Evolutionary conservation across 2,329 filamentous ascomycete genomes (phyloP).

Genomic region (Ilyonectria robusta): DNA sequence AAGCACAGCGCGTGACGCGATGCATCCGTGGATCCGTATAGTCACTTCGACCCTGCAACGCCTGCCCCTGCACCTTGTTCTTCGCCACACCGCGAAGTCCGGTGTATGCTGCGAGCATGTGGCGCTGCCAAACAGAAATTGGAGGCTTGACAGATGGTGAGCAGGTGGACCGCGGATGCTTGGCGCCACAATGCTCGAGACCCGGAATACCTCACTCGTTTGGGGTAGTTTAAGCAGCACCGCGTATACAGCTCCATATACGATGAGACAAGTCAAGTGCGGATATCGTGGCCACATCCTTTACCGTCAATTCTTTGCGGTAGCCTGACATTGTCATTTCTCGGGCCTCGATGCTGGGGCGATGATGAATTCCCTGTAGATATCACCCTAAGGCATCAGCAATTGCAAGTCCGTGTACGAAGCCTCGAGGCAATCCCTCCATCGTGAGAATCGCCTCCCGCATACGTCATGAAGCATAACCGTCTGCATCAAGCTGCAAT

Average conservation of each 20-base stretch:
- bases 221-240: not conserved
- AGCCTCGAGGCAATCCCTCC: constrained; percentile 12
- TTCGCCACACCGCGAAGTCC: not conserved
- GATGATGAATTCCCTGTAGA: not conserved
- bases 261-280: not conserved
- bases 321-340: not conserved
- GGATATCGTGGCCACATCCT: not conserved
- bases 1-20: constrained; percentile 28
- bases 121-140: constrained; percentile 20
- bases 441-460: not conserved
- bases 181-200: not conserved
- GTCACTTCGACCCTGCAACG: constrained; percentile 21
- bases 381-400: constrained; percentile 4
- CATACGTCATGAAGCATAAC: constrained; percentile 27
- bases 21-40: constrained; percentile 6
- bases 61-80: constrained; percentile 1
- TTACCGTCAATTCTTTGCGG: not conserved
- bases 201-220: not conserved
- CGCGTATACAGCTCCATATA: not conserved
- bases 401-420: constrained; percentile 7
- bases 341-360: not conserved
- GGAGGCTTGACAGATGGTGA: constrained; percentile 1
- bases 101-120: constrained; percentile 20
- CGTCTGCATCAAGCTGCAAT: constrained; percentile 1
- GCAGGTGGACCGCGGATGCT: constrained; percentile 1